Base-by-base conservation (phyloP, 1,139 yeast species). In the Sugiyamaella japonica region DNA sequence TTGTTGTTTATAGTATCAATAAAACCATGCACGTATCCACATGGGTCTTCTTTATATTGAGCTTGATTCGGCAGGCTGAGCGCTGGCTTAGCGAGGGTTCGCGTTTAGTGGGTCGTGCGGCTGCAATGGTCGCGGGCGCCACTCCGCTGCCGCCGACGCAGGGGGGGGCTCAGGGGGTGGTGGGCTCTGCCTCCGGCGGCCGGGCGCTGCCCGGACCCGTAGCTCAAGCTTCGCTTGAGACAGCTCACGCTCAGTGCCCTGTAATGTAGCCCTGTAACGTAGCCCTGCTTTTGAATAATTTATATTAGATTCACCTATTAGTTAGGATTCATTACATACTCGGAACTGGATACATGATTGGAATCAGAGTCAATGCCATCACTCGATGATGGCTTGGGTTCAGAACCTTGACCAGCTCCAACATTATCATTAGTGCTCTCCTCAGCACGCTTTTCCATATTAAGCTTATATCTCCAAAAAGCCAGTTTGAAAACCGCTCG, bases 401-500 rank as follows among this genome's bases (percentile, higher is more conserved):
- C 37, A 12, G 13, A 8, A 15, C 16, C 16, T 7, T 12, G n/a
- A 7, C 9, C 31, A 9, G 9, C 9, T 28, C 31, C 31, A 28
- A 6, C 17, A 37, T 23, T 38, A 5, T 7, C 12, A 17, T 23
- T 16, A 20, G 13, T 23, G n/a, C 6, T 12, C 3, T 17, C 7
- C 15, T 43, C 28, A 12, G 23, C 38, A 5, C 38, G 37, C 15
- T 43, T 43, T 13, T 44, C 32, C 6, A 36, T 12, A 5, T 7
- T 13, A 23, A 44, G 39, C 23, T 42, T 42, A 10, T 42, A 29
- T 9, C 46, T 31, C 46, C 46, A 42, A n/a, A 42, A 42, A 5
- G 48, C 48, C 17, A 44, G 41, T 20, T 44, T 44, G 40, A 44
- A 44, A 13, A 44, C 48, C n/a, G 40, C 16, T 34, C 48, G 2